Conservation (phyloP, 2,329 filamentous ascomycete genomes). For the Ophiocordyceps robertsii region DNA sequence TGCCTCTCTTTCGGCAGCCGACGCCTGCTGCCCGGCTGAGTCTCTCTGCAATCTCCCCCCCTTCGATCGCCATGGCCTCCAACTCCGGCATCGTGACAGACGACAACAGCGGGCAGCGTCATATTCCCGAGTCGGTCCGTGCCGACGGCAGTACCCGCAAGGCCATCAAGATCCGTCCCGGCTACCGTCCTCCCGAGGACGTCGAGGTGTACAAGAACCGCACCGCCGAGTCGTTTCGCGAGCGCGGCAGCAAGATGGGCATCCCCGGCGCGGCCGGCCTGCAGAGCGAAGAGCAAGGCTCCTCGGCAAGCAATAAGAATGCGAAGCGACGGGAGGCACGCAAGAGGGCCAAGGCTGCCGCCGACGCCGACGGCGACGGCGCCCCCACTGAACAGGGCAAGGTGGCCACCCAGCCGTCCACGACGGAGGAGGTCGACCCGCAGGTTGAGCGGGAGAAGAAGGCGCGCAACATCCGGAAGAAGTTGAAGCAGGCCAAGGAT, state of each 20-base stretch:
- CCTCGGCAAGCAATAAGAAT: slow-evolving; percentile 73
- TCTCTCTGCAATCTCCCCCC: not conserved
- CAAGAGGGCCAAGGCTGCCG: slow-evolving; percentile 38
- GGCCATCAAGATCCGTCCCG: slow-evolving; percentile 86
- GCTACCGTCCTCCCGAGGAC: slow-evolving; percentile 89
- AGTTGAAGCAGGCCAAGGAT: slow-evolving; percentile 84
- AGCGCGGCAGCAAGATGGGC: slow-evolving; percentile 44
- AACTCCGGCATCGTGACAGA: slow-evolving; percentile 68
- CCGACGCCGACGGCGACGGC: slow-evolving; percentile 45
- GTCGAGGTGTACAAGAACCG: slow-evolving; percentile 93
- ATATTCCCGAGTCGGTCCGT: slow-evolving; percentile 78
- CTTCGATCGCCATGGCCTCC: slow-evolving; percentile 26
- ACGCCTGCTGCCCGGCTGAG: no score
- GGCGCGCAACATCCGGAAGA: slow-evolving; percentile 82
- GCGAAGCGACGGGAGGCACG: slow-evolving; percentile 55
- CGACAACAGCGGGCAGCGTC: slow-evolving; percentile 61
- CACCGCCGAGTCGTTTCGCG: slow-evolving; percentile 74
- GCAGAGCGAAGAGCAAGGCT: slow-evolving; percentile 34
- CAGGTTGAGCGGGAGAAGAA: slow-evolving; percentile 84
- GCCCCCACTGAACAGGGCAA: slow-evolving; percentile 9
- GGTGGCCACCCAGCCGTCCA: slow-evolving; percentile 11
- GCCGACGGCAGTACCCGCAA: slow-evolving; percentile 84
- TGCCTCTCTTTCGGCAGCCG: no score
- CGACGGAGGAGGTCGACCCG: slow-evolving; percentile 40
- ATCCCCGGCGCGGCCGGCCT: slow-evolving; percentile 61